phyloP scores from a whole-genome alignment of 2,329 filamentous ascomycete species.

The Daldinia sp. region DNA sequence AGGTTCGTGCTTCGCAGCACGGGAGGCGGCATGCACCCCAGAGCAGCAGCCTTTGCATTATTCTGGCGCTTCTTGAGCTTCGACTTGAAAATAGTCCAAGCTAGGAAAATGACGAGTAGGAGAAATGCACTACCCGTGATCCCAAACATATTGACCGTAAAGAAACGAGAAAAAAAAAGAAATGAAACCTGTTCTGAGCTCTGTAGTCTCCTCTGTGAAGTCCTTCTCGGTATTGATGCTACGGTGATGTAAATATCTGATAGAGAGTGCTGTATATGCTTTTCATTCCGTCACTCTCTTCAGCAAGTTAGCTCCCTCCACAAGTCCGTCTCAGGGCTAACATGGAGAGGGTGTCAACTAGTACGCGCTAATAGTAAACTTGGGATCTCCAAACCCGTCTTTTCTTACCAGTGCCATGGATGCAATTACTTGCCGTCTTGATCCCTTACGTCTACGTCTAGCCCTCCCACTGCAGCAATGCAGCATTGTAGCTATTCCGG shows the following conservation, averaged over 20 bases:
- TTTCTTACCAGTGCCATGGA: conserved; percentile 6
- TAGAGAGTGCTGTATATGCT: not conserved
- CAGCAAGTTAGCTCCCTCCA: not conserved
- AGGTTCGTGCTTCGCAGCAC: conserved; percentile 46
- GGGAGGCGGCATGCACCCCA: conserved; percentile 45
- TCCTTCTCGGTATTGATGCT: not conserved
- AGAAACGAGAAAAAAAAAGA: not conserved
- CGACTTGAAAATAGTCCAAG: conserved; percentile 40
- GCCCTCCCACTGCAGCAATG: too few relatives aligned
- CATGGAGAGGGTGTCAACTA: not conserved
- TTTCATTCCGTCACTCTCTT: not conserved
- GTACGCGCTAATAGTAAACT: conserved; percentile 7
- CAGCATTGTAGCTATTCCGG: not conserved
- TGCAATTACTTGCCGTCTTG: conserved; percentile 11
- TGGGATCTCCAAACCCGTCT: not conserved
- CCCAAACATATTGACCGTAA: conserved; percentile 25
- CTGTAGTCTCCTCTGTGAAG: not conserved
- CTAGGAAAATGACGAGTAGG: conserved; percentile 31
- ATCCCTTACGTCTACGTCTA: not conserved
- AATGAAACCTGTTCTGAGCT: not conserved
- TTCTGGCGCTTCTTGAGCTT: conserved; percentile 41
- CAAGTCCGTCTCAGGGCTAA: not conserved
- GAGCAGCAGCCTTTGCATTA: conserved; percentile 40
- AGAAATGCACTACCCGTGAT: conserved; percentile 24
- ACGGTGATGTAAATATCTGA: not conserved